Percentiles rank a stretch among this genome's conserved stretches.
Conservation (phyloP, 163 green algal genomes). For the Scenedesmus sp. region DNA sequence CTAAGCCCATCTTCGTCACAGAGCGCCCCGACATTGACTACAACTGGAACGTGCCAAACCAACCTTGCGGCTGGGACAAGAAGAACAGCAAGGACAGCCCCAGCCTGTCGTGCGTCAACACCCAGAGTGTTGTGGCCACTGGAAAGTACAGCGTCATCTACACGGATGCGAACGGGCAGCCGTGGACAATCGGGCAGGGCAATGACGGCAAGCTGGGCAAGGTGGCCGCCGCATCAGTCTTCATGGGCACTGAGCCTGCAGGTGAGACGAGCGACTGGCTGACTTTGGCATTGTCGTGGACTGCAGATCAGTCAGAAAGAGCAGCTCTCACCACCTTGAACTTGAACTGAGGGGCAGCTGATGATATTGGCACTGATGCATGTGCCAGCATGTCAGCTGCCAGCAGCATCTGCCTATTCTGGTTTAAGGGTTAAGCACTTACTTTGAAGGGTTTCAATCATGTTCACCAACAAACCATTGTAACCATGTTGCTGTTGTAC, state of each 20-base stretch:
- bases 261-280: neutral
- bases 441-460: too few relatives aligned
- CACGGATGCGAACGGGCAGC: neutral
- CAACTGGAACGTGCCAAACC: neutral
- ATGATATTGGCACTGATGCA: too few relatives aligned
- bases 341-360: too few relatives aligned
- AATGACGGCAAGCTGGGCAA: neutral
- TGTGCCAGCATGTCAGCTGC: too few relatives aligned
- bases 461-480: too few relatives aligned
- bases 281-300: neutral
- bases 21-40: neutral
- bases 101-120: neutral
- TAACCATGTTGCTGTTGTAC: too few relatives aligned
- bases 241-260: slow-evolving; percentile 13
- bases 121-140: neutral
- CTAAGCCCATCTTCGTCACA: neutral
- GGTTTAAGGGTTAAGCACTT: too few relatives aligned
- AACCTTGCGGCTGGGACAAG: neutral
- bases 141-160: neutral
- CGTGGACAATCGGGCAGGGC: neutral
- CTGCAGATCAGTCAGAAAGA: too few relatives aligned
- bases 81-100: neutral
- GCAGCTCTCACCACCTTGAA: too few relatives aligned
- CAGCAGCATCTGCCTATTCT: too few relatives aligned
- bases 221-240: neutral